Evolutionary conservation across 768 basidiomycete genomes (phyloP).

Genomic region (Hypholoma sublateritium): DNA sequence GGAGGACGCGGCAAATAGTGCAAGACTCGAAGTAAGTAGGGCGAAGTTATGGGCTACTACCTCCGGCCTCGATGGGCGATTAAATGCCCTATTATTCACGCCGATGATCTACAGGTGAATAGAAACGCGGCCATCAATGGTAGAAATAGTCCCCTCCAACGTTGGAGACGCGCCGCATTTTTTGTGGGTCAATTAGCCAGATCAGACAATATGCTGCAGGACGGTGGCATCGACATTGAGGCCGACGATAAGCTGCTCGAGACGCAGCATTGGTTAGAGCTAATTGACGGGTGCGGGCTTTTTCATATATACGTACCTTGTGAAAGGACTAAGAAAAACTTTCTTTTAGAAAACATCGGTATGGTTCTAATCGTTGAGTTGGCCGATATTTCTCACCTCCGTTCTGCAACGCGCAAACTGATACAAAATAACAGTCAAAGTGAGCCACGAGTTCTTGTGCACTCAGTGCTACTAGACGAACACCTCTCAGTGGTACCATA

Average conservation of each 20-base stretch:
- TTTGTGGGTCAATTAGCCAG: slow-evolving; percentile 43
- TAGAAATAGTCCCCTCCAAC: slow-evolving; percentile 41
- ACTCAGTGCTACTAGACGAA: neutral
- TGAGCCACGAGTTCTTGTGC: slow-evolving; percentile 5
- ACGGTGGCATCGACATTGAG: slow-evolving; percentile 28
- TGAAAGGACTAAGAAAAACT: neutral
- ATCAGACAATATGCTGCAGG: slow-evolving; percentile 36
- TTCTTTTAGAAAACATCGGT: slow-evolving; percentile 50
- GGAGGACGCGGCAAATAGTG: slow-evolving; percentile 38
- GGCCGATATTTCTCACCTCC: neutral
- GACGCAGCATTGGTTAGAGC: slow-evolving; percentile 64
- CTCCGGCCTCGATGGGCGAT: too few species aligned
- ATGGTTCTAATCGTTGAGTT: slow-evolving; percentile 59
- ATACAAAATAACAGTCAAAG: slow-evolving; percentile 38
- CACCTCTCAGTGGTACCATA: slow-evolving; percentile 52
- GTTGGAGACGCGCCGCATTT: slow-evolving; percentile 49
- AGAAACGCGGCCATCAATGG: slow-evolving; percentile 43
- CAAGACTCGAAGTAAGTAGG: slow-evolving; percentile 34
- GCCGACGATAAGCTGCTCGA: slow-evolving; percentile 49
- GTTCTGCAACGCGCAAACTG: neutral
- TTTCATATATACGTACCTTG: neutral
- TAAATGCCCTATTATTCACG: neutral
- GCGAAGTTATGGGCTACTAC: too few species aligned
- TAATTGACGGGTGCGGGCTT: slow-evolving; percentile 50
- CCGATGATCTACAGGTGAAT: slow-evolving; percentile 29